phyloP scores from a whole-genome alignment of 257 asterid genomes.

The Thymus mandschuricus region DNA sequence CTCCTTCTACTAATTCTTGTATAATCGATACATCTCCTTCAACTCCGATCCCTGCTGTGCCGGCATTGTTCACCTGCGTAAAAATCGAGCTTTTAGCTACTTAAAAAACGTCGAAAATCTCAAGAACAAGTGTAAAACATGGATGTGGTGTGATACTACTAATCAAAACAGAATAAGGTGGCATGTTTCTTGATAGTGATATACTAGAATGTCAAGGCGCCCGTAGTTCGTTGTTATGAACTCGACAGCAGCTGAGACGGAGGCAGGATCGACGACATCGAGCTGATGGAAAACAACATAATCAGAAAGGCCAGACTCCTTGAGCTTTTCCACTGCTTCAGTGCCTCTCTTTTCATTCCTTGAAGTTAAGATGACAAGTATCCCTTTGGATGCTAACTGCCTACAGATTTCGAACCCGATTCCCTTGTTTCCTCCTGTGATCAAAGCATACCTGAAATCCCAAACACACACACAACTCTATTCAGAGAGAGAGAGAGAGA shows the following conservation, averaged over 20 bases:
- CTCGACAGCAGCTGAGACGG: constrained; percentile 37
- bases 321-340: constrained; percentile 46
- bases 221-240: constrained; percentile 38
- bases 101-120: neutral
- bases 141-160: too few species aligned
- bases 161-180: too few species aligned
- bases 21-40: constrained; percentile 34
- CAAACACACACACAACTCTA: neutral
- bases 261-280: constrained; percentile 41
- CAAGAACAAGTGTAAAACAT: neutral
- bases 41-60: constrained; percentile 35
- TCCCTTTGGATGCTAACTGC: constrained; percentile 51
- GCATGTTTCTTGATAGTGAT: neutral
- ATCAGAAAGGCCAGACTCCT: constrained; percentile 34
- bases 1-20: constrained; percentile 21
- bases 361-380: constrained; percentile 46
- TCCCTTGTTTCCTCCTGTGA: constrained; percentile 58
- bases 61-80: constrained; percentile 60
- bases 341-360: constrained; percentile 51
- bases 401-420: constrained; percentile 52
- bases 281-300: constrained; percentile 50
- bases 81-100: neutral
- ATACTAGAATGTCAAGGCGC: constrained; percentile 56
- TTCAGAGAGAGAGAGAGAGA: neutral
- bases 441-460: constrained; percentile 43